Percentiles rank a stretch among this genome's conserved stretches.
Conservation (phyloP, 495 filamentous ascomycete genomes). For the Jackrogersella minutella region DNA sequence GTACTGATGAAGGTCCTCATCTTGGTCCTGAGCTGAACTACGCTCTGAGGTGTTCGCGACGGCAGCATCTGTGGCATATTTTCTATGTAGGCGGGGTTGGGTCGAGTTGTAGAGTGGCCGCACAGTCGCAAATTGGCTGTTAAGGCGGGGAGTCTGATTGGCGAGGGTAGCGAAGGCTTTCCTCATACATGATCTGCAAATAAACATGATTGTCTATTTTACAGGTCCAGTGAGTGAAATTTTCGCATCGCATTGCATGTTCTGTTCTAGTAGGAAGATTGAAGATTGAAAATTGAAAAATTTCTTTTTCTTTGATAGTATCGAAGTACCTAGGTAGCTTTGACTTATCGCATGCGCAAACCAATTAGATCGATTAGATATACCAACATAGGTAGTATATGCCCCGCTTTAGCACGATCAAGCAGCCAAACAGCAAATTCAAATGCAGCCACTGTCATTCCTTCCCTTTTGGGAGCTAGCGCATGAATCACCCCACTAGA, state of each 20-base stretch:
- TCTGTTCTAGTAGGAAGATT: too few species aligned
- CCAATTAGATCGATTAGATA: constrained; percentile 6
- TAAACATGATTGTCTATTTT: constrained; percentile 47
- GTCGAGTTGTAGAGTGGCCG: neutral
- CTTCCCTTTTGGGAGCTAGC: too few species aligned
- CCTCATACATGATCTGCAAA: constrained; percentile 50
- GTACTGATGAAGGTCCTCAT: too few species aligned
- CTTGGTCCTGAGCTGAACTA: neutral
- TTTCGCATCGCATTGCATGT: neutral
- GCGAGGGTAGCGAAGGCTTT: constrained; percentile 27
- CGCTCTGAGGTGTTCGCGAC: neutral
- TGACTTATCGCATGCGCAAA: constrained; percentile 17
- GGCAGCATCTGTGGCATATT: constrained; percentile 20
- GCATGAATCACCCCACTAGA: too few species aligned
- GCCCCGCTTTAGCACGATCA: neutral
- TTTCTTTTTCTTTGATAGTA: too few species aligned
- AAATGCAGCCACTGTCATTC: constrained; percentile 11
- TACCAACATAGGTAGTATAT: neutral
- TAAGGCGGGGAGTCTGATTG: constrained; percentile 6
- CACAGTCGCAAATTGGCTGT: constrained; percentile 2
- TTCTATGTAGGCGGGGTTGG: constrained; percentile 4
- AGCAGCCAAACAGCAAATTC: neutral
- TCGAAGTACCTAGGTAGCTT: too few species aligned
- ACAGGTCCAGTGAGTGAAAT: neutral
- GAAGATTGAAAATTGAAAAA: too few species aligned